A percentile compares a stretch with the other conserved stretches of the same genome.
phyloP scores from a whole-genome alignment of 257 asterid species.

The Cinchona pubescens region DNA sequence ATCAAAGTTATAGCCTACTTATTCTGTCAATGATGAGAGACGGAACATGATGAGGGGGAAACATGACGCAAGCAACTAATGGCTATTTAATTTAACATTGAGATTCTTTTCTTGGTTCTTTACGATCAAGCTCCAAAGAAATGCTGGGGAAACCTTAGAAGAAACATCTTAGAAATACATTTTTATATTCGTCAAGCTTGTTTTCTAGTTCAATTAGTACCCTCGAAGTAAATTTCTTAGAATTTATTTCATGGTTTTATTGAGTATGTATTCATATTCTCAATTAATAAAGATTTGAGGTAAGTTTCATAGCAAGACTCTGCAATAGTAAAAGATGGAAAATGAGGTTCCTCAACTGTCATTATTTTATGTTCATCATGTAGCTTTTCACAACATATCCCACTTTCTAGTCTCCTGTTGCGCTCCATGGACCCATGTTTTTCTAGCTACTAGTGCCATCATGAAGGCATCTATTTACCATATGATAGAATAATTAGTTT shows the following conservation, averaged over 20 bases:
- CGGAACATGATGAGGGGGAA: background rate
- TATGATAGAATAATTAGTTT: too few relatives aligned
- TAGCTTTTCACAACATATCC: too few relatives aligned
- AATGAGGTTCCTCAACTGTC: background rate
- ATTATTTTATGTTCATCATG: background rate
- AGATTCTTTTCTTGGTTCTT: background rate
- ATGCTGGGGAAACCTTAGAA: too few relatives aligned
- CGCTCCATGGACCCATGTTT: background rate
- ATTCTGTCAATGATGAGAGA: background rate
- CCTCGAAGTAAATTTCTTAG: too few relatives aligned
- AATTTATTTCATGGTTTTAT: too few relatives aligned
- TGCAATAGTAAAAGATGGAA: background rate
- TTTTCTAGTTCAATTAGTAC: too few relatives aligned
- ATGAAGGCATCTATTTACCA: background rate
- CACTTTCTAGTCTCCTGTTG: background rate
- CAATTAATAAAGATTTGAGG: too few relatives aligned
- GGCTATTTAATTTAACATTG: background rate
- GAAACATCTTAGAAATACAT: too few relatives aligned
- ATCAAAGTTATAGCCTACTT: background rate
- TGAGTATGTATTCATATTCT: too few relatives aligned
- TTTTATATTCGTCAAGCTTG: too few relatives aligned
- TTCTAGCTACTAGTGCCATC: background rate
- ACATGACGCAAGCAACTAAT: background rate
- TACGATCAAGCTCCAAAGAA: too few relatives aligned
- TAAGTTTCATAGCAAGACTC: background rate